These are phyloP conservation scores for Neurospora sp. DNA, from an alignment of 495 filamentous ascomycete species.

Conservation along the genomic window DNA sequence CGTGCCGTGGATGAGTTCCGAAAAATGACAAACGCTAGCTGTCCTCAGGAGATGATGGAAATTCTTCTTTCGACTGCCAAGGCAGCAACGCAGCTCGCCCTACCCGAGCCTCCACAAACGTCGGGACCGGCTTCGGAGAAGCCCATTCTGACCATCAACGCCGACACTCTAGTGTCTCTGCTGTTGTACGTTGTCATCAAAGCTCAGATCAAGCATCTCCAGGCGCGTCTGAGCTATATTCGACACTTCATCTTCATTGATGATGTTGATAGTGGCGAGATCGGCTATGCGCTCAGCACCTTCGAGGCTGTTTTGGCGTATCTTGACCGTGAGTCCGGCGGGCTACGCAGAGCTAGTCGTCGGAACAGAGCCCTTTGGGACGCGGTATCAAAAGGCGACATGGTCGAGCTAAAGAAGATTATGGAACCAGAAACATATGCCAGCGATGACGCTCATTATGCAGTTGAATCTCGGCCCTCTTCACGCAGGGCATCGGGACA, in stretches of 20 bases:
- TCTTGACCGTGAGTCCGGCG: constrained; percentile 71
- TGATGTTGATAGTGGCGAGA: constrained; percentile 93
- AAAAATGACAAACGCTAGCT: constrained; percentile 71
- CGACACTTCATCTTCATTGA: constrained; percentile 94
- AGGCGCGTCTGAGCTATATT: constrained; percentile 84
- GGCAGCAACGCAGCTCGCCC: constrained; percentile 54
- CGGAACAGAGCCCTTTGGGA: constrained; percentile 86
- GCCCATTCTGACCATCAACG: constrained; percentile 72
- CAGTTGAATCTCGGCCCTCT: constrained; percentile 24
- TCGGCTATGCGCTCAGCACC: constrained; percentile 94
- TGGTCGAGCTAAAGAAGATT: constrained; percentile 65
- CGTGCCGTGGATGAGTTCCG: constrained; percentile 83
- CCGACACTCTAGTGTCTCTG: constrained; percentile 88
- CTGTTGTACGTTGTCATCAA: constrained; percentile 89
- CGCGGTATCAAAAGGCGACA: constrained; percentile 62
- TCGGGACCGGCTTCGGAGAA: constrained; percentile 26
- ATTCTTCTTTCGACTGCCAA: constrained; percentile 82
- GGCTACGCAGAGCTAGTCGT: constrained; percentile 70
- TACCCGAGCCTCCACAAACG: constrained; percentile 32
- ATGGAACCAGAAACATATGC: constrained; percentile 53
- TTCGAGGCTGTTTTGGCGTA: constrained; percentile 94
- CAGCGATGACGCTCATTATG: constrained; percentile 32
- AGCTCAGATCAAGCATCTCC: constrained; percentile 77
- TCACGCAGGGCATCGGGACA: constrained; percentile 29
- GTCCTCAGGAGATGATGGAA: constrained; percentile 91